Conservation (phyloP, 2,329 filamentous ascomycete genomes). For the Amesomyces nigricolor region DNA sequence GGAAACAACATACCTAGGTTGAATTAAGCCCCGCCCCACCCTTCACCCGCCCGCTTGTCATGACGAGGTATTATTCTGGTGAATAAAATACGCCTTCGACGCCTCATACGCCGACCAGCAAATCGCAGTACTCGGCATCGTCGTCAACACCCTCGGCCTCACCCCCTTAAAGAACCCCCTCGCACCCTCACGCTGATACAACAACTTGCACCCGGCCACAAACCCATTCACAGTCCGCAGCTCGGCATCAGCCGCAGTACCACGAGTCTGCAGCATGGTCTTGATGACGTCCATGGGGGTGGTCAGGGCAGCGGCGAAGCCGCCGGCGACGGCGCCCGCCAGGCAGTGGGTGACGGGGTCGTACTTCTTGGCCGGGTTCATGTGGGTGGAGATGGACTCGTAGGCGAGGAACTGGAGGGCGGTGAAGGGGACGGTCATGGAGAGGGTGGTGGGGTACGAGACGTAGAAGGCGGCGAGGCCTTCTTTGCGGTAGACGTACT, state of each 20-base stretch:
- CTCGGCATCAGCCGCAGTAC: slow-evolving; percentile 71
- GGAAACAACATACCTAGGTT: not conserved
- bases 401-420: slow-evolving; percentile 96
- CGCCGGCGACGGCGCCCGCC: slow-evolving; percentile 86
- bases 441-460: slow-evolving; percentile 94
- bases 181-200: slow-evolving; percentile 78
- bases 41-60: not conserved
- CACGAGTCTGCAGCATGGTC: slow-evolving; percentile 90
- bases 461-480: slow-evolving; percentile 92
- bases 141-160: slow-evolving; percentile 84
- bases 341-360: slow-evolving; percentile 91
- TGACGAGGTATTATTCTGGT: slow-evolving; percentile 39
- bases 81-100: slow-evolving; percentile 62
- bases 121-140: slow-evolving; percentile 98
- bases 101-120: slow-evolving; percentile 83
- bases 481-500: slow-evolving; percentile 79
- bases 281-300: slow-evolving; percentile 98
- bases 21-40: not conserved
- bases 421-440: slow-evolving; percentile 98
- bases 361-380: slow-evolving; percentile 82
- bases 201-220: slow-evolving; percentile 69
- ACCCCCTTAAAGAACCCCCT: slow-evolving; percentile 90
- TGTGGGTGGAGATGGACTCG: slow-evolving; percentile 88
- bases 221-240: slow-evolving; percentile 81
- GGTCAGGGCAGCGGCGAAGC: slow-evolving; percentile 86